A percentile compares a stretch with the other conserved stretches of the same genome.
Conservation (phyloP, 345 rosid species). For the Turritis glabra region DNA sequence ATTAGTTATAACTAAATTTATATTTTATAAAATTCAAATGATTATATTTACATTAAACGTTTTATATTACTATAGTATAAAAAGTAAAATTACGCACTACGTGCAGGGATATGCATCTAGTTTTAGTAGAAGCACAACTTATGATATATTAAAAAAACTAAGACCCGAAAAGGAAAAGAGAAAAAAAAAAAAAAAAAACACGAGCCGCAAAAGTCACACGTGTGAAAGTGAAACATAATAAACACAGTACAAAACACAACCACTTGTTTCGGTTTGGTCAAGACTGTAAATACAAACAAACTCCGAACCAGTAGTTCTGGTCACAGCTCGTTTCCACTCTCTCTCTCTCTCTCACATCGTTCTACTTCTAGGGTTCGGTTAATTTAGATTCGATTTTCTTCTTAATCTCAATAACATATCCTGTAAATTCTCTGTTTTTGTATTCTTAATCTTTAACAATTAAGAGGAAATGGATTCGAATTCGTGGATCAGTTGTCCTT, state of each 20-base stretch:
- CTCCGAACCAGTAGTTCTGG: not conserved
- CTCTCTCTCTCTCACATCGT: not conserved
- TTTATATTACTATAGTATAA: too few relatives aligned
- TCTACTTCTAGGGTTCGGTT: slow-evolving; percentile 23
- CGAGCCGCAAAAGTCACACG: not conserved
- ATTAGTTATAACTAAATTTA: too few relatives aligned
- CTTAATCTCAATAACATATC: not conserved
- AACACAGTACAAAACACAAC: not conserved
- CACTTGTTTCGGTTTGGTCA: slow-evolving; percentile 12
- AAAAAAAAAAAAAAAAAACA: not conserved
- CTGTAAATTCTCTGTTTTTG: not conserved
- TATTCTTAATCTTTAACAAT: not conserved
- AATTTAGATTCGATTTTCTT: not conserved
- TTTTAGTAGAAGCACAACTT: too few relatives aligned
- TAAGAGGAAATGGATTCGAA: slow-evolving; percentile 26
- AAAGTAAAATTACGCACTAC: too few relatives aligned
- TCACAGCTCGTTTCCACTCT: slow-evolving; percentile 12
- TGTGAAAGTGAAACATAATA: not conserved
- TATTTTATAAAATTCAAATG: too few relatives aligned
- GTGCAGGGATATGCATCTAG: too few relatives aligned
- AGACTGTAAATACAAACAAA: not conserved
- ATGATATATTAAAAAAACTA: too few relatives aligned
- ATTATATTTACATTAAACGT: too few relatives aligned
- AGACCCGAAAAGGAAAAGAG: too few relatives aligned
- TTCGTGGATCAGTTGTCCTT: slow-evolving; percentile 19